Evolutionary conservation across 2,329 filamentous ascomycete genomes (phyloP), one percentile per base, ranked within the genome.

Genomic region (Fusarium poae): DNA sequence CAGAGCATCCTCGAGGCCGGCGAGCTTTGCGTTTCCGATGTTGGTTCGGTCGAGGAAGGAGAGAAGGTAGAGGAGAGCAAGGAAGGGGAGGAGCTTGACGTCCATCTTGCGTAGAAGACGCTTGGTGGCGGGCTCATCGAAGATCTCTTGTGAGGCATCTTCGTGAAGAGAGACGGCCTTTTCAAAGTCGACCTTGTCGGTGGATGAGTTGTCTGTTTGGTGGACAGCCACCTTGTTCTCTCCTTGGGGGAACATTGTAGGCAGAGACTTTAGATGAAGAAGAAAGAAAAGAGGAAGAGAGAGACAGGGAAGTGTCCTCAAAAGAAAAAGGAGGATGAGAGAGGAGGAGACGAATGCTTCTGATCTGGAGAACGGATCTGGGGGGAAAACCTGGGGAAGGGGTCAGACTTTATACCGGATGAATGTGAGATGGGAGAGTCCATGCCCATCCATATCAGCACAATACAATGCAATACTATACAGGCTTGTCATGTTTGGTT

Each of bases 21-120:
- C 87, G 15, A 90, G 76, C 70, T 83, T 85, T 12, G 88, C 88
- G 74, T 91, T 91, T 20, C 88, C 86, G 43, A 81, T 77, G 65
- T 80, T 80, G 59, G 79, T 74, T 35, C 77, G 75, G 54, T 80
- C 79, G 20, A 80, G 75, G 76, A 88, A 88, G 53, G 83, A 85
- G 15, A 85, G 84, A 3, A 89, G 77, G 66, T 89, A 89, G 20
- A 90, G 82, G 0, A 89, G 73, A 6, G 86, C 83, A 65, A 89
- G 83, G 75, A 88, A 85, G 1, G 88, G 88, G 44, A 89, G 84
- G 23, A 90, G 81, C 72, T 83, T 79, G 79, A 82, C 77, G 75
- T 89, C 84, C 67, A 86, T 79, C 76, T 85, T 85, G 70, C 84
- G 79, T 37, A 89, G 72, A 0, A 89, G 81, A 57, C 78, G 80